A percentile compares a stretch with the other conserved stretches of the same genome.
These are phyloP conservation scores for Smallanthus sonchifolius DNA, from an alignment of 129 eudicot species.

Conservation along the genomic window DNA sequence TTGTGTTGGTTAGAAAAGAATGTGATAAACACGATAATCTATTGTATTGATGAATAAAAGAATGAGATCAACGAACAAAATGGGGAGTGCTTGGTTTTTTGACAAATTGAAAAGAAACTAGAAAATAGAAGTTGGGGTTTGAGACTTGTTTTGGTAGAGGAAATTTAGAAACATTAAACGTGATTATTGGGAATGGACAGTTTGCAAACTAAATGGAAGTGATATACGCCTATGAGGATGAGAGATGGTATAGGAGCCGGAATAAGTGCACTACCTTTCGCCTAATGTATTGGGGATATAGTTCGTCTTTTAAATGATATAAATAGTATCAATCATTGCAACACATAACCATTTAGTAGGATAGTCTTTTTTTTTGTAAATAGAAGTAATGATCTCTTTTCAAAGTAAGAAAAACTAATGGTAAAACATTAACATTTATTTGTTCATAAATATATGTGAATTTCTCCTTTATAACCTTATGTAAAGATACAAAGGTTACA, in stretches of 20 bases:
- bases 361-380: no score
- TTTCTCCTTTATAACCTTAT: no score
- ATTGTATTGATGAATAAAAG: background rate
- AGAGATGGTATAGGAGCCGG: slow-evolving; percentile 29
- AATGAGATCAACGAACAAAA: background rate
- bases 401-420: no score
- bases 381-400: no score
- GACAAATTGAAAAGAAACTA: background rate
- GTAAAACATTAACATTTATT: no score
- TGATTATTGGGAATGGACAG: slow-evolving; percentile 11
- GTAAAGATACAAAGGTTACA: no score
- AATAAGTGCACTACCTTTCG: slow-evolving; percentile 18
- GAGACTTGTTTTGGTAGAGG: slow-evolving; percentile 15
- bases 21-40: background rate
- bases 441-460: no score
- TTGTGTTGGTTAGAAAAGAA: background rate
- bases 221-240: slow-evolving; percentile 24
- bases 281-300: background rate
- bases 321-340: no score
- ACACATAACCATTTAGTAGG: no score
- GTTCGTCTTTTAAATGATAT: background rate
- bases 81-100: slow-evolving; percentile 7
- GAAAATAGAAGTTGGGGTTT: background rate
- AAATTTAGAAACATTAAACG: slow-evolving; percentile 7
- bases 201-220: slow-evolving; percentile 15